Evolutionary conservation across 2,329 filamentous ascomycete genomes (phyloP), one percentile per base, ranked within the genome.

Genomic region (Hirsutella thompsonii): DNA sequence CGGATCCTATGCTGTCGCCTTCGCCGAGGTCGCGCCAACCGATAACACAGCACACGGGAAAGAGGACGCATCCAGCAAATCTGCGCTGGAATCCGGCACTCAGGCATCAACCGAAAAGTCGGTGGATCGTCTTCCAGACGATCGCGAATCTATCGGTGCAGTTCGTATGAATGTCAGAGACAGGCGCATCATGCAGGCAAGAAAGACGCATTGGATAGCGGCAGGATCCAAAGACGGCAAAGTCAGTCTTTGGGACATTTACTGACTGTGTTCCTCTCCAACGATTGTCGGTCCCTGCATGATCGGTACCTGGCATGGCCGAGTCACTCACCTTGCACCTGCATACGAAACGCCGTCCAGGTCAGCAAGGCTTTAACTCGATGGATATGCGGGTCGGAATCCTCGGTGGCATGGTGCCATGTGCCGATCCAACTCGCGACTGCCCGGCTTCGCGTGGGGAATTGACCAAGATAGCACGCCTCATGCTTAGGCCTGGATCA

Each of bases 161-260:
- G 8, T 20, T 10, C 32, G 42, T 3, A 20, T 44, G 36, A 59
- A 49, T 9, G 76, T 87, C 38, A 81, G 76, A 44, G 72, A 79
- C 29, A 73, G 76, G 47, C 69, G 85, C 42, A 66, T 77, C 19
- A 66, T 66, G 29, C 79, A 77, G 50, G 80, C 82, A 10, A 79
- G 74, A 52, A 68, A 67, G 39, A 82, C 81, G 20, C 90, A 96
- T 59, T 96, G 90, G 89, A 59, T 96, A 39, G 92, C 83, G 16
- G 86, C 79, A 1, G 92, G 92, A 2, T 83, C 85, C 42, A 98
- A 96, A 59, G 92, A 96, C 64, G 92, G 90, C 16, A 94, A 93
- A 58, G 77, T 96, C 47, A 94, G 87, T 55, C 65, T 98, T 50
- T 98, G 92, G 92, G 86, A 95, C 64, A 79, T 96, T 44, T 98